These are phyloP conservation scores for Fusarium cyanostomum DNA, from an alignment of 2,329 filamentous ascomycete genomes.

Conservation along the genomic window DNA sequence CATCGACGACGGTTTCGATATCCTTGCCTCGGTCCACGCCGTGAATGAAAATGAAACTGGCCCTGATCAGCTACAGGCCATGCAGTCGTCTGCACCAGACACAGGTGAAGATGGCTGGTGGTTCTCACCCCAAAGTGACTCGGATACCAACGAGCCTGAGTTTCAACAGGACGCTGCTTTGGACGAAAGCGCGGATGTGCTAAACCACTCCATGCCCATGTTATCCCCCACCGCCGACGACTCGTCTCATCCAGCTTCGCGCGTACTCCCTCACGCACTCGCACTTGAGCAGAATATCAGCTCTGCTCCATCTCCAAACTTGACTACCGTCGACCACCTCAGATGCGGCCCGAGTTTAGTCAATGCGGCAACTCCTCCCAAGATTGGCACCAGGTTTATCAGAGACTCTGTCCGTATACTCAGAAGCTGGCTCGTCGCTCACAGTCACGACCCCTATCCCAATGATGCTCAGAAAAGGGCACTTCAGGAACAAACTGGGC, in stretches of 20 bases:
- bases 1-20: background rate
- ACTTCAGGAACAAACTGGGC: constrained; percentile 76
- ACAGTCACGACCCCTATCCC: constrained; percentile 82
- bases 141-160: background rate
- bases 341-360: background rate
- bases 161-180: background rate
- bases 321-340: background rate
- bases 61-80: background rate
- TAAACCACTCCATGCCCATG: background rate
- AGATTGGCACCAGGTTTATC: constrained; percentile 30
- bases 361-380: background rate
- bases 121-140: background rate
- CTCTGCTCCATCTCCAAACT: background rate
- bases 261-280: background rate
- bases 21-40: background rate
- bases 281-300: background rate
- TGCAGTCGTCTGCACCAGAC: background rate
- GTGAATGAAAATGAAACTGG: background rate
- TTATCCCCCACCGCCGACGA: background rate
- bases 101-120: background rate
- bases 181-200: background rate
- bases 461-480: constrained; percentile 82
- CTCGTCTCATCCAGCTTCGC: background rate
- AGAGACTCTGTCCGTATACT: constrained; percentile 23
- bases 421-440: constrained; percentile 72